Base-by-base conservation (phyloP, 2,329 filamentous ascomycete genomes). In the Fusarium transvaalense region DNA sequence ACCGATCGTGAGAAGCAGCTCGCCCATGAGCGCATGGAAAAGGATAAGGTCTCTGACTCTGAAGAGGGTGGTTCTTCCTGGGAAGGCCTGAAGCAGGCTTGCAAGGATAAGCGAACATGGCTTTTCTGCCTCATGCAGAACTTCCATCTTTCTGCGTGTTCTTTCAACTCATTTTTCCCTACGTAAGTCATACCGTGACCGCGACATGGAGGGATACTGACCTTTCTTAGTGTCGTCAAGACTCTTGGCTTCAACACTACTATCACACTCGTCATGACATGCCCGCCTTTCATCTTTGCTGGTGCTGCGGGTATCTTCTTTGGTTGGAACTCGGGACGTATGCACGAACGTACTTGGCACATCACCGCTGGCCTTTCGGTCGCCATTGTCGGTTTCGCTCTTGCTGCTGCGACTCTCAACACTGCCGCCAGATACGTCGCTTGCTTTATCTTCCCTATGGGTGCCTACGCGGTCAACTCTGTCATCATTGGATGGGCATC, bases 51-150 rank as follows among this genome's bases (percentile, higher is more conserved):
- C 10, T 82, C 83, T 29, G 82, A 83, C 29, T 73, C 80, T 23
- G 76, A 77, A 8, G 77, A 77, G 14, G 61, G 70, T 14, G 62
- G 79, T 7, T 83, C 78, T 7, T 79, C 80, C 5, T 82, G 77
- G 79, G 78, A 80, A 6, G 85, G 85, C 5, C 78, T 87, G 31
- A 81, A 82, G 70, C 80, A 84, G 61, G 85, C 85, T 1, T 78
- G 80, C 54, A 73, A 72, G 14, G 86, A 88, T 61, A 83, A 82
- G 67, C 79, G 84, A 53, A 82, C 85, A 0, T 87, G 84, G 81
- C 73, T 88, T 5, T 83, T 86, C 64, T 82, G 81, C 7, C 76
- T 86, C 35, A 86, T 87, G 84, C 83, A 86, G 67, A 86, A 86
- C 73, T 83, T 86, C 71, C 84, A 87, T 71, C 75, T 86, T 14